Evolutionary conservation across 208 protist species (phyloP), one percentile per base, ranked within the genome.

Genomic region (Borovskyia barvae): DNA sequence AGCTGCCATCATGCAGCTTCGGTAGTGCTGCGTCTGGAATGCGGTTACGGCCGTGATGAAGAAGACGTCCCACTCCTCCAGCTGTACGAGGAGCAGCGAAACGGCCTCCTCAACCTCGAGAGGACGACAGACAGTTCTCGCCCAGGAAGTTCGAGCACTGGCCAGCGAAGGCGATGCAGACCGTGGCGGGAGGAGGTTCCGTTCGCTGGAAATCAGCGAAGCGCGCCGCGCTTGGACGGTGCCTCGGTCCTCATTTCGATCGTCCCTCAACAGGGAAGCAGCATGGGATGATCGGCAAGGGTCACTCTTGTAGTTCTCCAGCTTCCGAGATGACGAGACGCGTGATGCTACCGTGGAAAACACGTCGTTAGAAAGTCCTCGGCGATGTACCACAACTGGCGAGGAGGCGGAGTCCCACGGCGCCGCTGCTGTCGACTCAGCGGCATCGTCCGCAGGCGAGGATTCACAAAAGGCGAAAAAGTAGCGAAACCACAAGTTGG

Each of bases 1-100:
- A 2, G 75, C 66, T 20, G 61, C 69, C 20, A 56, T 63, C 58
- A 90, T 87, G 36, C 64, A 77, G 8, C 51, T 90, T 32, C 82
- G 82, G 66, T 82, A 90, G 50, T 75, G 80, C 5, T 72, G 57
- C 20, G 66, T 78, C 46, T 73, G 64, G 59, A 70, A 85, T 8
- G 82, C 80, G 0, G 70, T 62, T 24, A 93, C 50, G 22, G 82
- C 66, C 3, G 76, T 74, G 60, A 90, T 79, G 51, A 87, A 73
- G 49, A 73, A 50, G 19, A 80, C 45, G 8, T 93, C 86, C 64
- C 53, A 60, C 42, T 84, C 73, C 14, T 49, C 48, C 19, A 72
- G 79, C 20, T 87, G 73, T 6, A 78, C 53, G 17, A 93, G 55
- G 14, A 90, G 69, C 25, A 79, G 61, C 14, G 65, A 49, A n/a